Percentiles rank a stretch among this genome's conserved stretches.
Evolutionary conservation across 352 stramenopile genomes (phyloP).

Genomic region (Phytophthora pisi): DNA sequence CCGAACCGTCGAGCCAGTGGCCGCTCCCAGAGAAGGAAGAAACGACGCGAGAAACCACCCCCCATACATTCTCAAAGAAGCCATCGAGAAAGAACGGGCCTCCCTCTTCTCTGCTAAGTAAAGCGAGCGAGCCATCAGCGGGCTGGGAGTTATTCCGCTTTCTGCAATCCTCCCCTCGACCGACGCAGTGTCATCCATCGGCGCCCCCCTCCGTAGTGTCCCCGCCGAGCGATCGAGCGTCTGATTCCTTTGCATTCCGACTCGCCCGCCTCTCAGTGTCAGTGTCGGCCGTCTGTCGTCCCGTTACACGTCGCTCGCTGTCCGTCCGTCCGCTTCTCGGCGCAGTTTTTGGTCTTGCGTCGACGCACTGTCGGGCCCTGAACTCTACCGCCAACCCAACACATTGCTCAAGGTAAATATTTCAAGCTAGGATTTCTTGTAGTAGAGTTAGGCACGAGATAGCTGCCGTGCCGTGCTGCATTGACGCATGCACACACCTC

Average conservation of each 20-base stretch:
- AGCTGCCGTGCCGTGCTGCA: constrained; percentile 4
- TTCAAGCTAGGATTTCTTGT: constrained; percentile 3
- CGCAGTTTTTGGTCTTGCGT: constrained; percentile 12
- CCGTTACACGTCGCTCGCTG: constrained; percentile 15
- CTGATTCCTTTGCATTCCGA: constrained; percentile 37
- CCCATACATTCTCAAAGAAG: constrained; percentile 37
- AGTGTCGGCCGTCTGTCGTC: constrained; percentile 11
- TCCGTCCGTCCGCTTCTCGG: constrained; percentile 16
- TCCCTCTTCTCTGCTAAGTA: constrained; percentile 1
- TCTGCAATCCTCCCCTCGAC: constrained; percentile 4
- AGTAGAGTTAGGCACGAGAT: constrained; percentile 7
- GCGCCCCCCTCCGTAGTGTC: not conserved
- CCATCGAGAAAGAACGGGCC: constrained; percentile 1
- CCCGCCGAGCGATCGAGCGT: constrained; percentile 2
- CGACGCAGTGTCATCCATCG: constrained; percentile 1
- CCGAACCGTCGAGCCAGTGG: constrained; percentile 41
- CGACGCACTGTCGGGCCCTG: constrained; percentile 10
- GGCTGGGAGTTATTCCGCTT: constrained; percentile 8
- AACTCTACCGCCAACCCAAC: constrained; percentile 11
- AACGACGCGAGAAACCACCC: constrained; percentile 17
- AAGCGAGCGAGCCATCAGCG: constrained; percentile 15
- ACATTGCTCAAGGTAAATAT: constrained; percentile 41
- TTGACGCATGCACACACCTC: constrained; percentile 3
- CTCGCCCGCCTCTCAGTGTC: constrained; percentile 12
- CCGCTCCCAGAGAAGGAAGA: constrained; percentile 18